Percentiles rank a stretch among this genome's conserved stretches.
Conservation (phyloP, 805 yeast genomes). For the Myxozyma monticola region DNA sequence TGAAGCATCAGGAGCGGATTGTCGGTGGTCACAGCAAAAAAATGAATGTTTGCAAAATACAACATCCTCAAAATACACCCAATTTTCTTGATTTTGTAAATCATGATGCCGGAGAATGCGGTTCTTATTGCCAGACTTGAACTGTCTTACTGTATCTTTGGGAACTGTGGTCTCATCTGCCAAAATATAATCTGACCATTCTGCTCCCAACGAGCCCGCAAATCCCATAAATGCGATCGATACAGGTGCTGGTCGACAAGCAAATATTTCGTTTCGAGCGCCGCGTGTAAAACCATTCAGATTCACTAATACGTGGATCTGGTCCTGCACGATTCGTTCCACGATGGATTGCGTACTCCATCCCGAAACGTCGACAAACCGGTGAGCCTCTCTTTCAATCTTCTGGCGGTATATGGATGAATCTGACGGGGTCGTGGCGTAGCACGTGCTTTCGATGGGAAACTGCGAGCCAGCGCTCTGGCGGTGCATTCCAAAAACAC, state of each 20-base stretch:
- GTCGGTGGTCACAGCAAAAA: slow-evolving; percentile 41
- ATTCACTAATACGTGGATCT: slow-evolving; percentile 38
- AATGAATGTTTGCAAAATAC: slow-evolving; percentile 37
- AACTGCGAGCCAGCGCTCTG: slow-evolving; percentile 5
- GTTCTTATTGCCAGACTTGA: not conserved
- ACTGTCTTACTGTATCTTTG: slow-evolving; percentile 12
- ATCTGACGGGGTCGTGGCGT: slow-evolving; percentile 37
- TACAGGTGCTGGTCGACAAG: slow-evolving; percentile 39
- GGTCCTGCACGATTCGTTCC: slow-evolving; percentile 35
- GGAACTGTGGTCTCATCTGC: slow-evolving; percentile 34
- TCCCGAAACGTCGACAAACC: slow-evolving; percentile 34
- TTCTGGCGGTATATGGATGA: slow-evolving; percentile 34
- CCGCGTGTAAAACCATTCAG: slow-evolving; percentile 41
- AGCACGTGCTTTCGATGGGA: slow-evolving; percentile 35
- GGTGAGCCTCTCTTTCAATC: slow-evolving; percentile 33
- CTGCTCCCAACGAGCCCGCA: slow-evolving; percentile 39
- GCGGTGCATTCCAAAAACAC: slow-evolving; percentile 39
- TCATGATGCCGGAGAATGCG: slow-evolving; percentile 21
- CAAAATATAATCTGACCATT: slow-evolving; percentile 38
- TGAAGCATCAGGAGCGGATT: slow-evolving; percentile 35
- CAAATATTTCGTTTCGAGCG: slow-evolving; percentile 39
- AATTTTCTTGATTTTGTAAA: slow-evolving; percentile 10
- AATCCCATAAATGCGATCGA: slow-evolving; percentile 40
- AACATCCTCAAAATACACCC: slow-evolving; percentile 35
- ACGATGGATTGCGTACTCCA: slow-evolving; percentile 34